Percentiles rank a stretch among this genome's conserved stretches.
These are phyloP conservation scores for Brassica balearica DNA, from an alignment of 441 rosid genomes.

Conservation along the genomic window DNA sequence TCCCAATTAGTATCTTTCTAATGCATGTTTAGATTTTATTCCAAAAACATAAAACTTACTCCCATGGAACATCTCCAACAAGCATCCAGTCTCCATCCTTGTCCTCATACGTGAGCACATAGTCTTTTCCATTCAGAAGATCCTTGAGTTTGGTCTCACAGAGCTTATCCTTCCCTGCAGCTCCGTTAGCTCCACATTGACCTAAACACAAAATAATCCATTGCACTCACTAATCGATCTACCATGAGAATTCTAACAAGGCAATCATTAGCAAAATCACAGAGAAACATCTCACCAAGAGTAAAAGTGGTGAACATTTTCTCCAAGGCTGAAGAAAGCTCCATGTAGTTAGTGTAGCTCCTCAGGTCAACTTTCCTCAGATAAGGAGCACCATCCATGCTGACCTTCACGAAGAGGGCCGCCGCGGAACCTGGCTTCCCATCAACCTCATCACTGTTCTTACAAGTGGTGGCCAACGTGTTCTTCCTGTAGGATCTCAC, in stretches of 20 bases:
- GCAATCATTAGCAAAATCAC: slow-evolving; percentile 1
- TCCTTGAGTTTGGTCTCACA: slow-evolving; percentile 69
- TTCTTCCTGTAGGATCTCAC: slow-evolving; percentile 51
- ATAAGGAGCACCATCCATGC: slow-evolving; percentile 84
- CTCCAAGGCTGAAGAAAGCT: slow-evolving; percentile 67
- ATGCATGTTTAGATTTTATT: not conserved
- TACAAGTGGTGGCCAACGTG: slow-evolving; percentile 61
- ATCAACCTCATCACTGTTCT: slow-evolving; percentile 65
- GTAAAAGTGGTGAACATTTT: slow-evolving; percentile 79
- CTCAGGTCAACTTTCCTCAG: slow-evolving; percentile 71
- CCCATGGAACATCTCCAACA: slow-evolving; percentile 84
- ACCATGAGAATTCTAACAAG: not conserved
- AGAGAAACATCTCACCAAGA: slow-evolving; percentile 57
- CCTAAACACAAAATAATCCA: slow-evolving; percentile 45
- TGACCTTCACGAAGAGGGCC: slow-evolving; percentile 65
- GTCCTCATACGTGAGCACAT: slow-evolving; percentile 76
- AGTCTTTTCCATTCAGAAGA: slow-evolving; percentile 68
- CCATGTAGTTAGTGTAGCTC: slow-evolving; percentile 59
- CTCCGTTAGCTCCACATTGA: slow-evolving; percentile 64
- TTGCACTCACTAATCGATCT: not conserved
- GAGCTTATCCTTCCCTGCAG: slow-evolving; percentile 56
- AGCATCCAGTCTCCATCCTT: slow-evolving; percentile 84
- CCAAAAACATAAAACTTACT: slow-evolving; percentile 49
- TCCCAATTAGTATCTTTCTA: not conserved
- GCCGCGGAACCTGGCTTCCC: slow-evolving; percentile 52